Conservation (phyloP, 805 yeast species). For the Myxozyma melibiosi region DNA sequence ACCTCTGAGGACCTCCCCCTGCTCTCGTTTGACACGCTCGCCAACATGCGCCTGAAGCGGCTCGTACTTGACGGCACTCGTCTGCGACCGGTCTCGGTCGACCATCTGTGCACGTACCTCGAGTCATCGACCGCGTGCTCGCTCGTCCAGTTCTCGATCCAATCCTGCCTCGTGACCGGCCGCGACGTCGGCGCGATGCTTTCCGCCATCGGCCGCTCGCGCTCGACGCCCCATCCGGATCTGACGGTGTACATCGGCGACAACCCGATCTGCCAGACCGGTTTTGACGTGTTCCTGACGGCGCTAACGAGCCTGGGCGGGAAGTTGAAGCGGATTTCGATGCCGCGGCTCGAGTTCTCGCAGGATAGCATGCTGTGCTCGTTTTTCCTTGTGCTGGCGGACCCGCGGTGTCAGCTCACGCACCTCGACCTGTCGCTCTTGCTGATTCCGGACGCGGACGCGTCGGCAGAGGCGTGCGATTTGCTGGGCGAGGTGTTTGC, state of each 20-base stretch:
- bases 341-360: conserved; percentile 33
- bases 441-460: conserved; percentile 36
- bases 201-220: conserved; percentile 26
- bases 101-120: conserved; percentile 24
- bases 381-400: conserved; percentile 24
- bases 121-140: conserved; percentile 16
- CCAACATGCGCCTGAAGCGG: conserved; percentile 27
- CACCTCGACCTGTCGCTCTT: conserved; percentile 34
- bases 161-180: conserved; percentile 35
- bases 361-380: conserved; percentile 28
- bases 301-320: conserved; percentile 11
- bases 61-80: conserved; percentile 34
- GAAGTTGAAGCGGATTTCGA: conserved; percentile 25
- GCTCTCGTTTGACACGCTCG: conserved; percentile 28
- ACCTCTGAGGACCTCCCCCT: conserved; percentile 33
- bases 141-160: conserved; percentile 32
- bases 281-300: conserved; percentile 21
- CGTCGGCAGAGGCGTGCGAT: conserved; percentile 33
- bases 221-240: conserved; percentile 19
- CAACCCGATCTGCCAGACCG: conserved; percentile 27
- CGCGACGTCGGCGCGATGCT: conserved; percentile 26
- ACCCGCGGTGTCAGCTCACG: conserved; percentile 26
- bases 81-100: conserved; percentile 27
- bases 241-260: conserved; percentile 33
- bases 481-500: conserved; percentile 35